phyloP scores from a whole-genome alignment of 2,329 filamentous ascomycete genomes.

The Blastomyces parvus region DNA sequence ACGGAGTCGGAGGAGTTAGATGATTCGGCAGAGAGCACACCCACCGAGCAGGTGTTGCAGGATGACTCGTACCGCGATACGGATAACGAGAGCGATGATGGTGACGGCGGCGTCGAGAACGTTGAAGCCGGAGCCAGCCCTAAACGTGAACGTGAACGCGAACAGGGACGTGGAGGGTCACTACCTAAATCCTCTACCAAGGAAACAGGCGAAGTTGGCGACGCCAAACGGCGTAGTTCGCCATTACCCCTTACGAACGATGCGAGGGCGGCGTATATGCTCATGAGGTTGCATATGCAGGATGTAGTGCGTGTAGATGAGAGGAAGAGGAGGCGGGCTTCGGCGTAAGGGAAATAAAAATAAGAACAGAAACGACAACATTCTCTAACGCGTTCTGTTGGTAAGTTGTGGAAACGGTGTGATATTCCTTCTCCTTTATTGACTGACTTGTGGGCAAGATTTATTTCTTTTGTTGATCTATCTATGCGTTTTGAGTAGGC shows the following conservation, averaged over 20 bases:
- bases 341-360: slow-evolving; percentile 8
- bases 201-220: slow-evolving; percentile 12
- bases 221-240: slow-evolving; percentile 18
- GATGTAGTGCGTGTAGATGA: slow-evolving; percentile 20
- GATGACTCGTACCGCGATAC: slow-evolving; percentile 14
- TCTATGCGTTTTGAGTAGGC: not conserved
- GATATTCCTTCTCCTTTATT: not conserved
- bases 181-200: not conserved
- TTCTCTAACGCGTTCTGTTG: not conserved
- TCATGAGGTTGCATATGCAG: slow-evolving; percentile 28
- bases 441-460: not conserved
- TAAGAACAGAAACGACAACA: not conserved
- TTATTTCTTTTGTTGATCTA: not conserved
- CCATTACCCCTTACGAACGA: slow-evolving; percentile 20
- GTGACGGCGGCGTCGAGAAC: slow-evolving; percentile 9
- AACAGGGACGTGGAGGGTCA: not conserved
- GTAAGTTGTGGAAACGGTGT: not conserved
- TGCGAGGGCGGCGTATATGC: slow-evolving; percentile 31
- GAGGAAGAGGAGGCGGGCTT: slow-evolving; percentile 16
- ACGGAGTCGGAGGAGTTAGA: slow-evolving; percentile 6
- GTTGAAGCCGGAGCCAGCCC: slow-evolving; percentile 10
- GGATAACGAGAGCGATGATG: slow-evolving; percentile 6
- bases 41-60: not conserved
- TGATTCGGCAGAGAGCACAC: slow-evolving; percentile 11
- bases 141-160: not conserved